Evolutionary conservation across 169 alveolate species (phyloP), one percentile per base, ranked within the genome.

Genomic region (Eimeria brunetti): DNA sequence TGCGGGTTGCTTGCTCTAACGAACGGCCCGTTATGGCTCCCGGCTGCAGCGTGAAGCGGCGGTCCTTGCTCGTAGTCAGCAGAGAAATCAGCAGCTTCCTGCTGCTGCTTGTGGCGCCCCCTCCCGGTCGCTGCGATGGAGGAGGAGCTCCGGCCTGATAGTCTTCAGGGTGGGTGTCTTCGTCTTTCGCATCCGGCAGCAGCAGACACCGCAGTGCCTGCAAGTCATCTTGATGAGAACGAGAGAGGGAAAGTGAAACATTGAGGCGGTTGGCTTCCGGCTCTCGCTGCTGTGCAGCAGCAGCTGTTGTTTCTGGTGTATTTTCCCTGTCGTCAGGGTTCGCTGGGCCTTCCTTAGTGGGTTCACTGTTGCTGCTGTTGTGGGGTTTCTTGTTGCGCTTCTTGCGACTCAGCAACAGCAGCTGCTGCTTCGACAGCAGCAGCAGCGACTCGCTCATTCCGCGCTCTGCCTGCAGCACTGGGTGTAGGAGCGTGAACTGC

Each of bases 1-100:
- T 78, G 12, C 73, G 85, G 3, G 88, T 44, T 51, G 96, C 96
- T n/a, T 94, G 93, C n/a, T 36, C 89, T 27, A 94, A 88, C 14
- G 94, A 85, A 27, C 93, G 81, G 1, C 96, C 96, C 24, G 76
- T 67, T 30, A 84, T 86, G 8, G 94, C 96, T 36, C 96, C 96
- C 6, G 96, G 96, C 76, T 88, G 95, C 60, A 84, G 46, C 80
- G 60, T 84, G 62, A 84, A 33, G 18, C 80, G 64, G 27, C 91
- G 78, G 24, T 84, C 91, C 49, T 46, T 84, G 53, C 80, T 53
- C 46, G 46, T 30, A 7, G 5, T 27, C n/a, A 84, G 75, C 60
- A 84, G 24, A 30, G 91, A 84, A 8, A 84, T 56, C 76, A 84
- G 78, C 36, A 84, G 78, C 91, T 58, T 84, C 78, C 91, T 84